These are phyloP conservation scores for Phyllosticta paracitricarpa DNA, from an alignment of 2,329 filamentous ascomycete species.

Conservation along the genomic window DNA sequence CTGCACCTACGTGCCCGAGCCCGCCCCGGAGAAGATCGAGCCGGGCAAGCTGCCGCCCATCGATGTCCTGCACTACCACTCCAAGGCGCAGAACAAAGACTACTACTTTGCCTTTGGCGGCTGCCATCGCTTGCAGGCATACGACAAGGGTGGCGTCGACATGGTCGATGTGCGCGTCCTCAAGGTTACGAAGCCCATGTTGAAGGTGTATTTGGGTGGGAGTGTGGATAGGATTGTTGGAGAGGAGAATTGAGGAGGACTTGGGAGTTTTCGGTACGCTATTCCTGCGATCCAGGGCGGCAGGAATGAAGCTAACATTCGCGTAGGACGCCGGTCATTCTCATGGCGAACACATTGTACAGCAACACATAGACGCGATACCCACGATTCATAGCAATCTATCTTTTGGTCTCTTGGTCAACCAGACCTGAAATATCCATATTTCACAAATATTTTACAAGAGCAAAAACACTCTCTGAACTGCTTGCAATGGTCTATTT, in stretches of 20 bases:
- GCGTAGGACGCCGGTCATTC: not conserved
- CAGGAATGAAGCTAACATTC: not conserved
- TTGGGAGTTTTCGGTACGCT: not conserved
- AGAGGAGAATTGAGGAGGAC: not conserved
- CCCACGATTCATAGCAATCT: not conserved
- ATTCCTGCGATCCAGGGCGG: not conserved
- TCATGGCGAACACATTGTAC: not conserved
- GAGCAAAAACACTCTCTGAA: not conserved
- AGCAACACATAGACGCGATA: not conserved
- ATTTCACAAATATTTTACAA: not conserved
- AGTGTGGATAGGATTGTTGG: slow-evolving; percentile 11
- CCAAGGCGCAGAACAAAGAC: not conserved
- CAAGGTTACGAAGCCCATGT: slow-evolving; percentile 10
- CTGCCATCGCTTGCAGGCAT: slow-evolving; percentile 11
- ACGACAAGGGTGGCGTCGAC: slow-evolving; percentile 6
- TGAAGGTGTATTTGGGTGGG: slow-evolving; percentile 11
- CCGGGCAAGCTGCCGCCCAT: slow-evolving; percentile 10
- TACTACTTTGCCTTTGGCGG: slow-evolving; percentile 12
- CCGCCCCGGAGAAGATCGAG: slow-evolving; percentile 9
- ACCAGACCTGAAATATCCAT: not conserved
- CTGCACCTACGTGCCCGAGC: slow-evolving; percentile 8
- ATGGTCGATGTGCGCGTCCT: slow-evolving; percentile 7
- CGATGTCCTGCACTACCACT: slow-evolving; percentile 12
- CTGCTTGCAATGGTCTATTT: not conserved
- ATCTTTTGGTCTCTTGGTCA: not conserved